Base-by-base conservation (phyloP, 164 flowering plant genomes). In the Stephania yunnanensis region DNA sequence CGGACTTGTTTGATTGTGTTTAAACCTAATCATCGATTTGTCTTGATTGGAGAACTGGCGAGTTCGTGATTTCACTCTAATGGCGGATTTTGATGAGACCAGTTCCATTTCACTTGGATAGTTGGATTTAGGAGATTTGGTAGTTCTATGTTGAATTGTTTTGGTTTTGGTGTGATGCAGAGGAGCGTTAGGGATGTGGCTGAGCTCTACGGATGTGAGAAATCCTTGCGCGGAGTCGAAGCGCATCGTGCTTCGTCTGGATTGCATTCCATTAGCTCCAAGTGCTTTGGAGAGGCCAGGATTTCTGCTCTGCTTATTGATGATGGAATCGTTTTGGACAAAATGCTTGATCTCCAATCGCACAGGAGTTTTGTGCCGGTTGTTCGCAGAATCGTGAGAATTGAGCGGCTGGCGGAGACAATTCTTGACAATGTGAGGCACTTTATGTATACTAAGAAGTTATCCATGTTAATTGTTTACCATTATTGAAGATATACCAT, bases 101-200 rank as follows among this genome's bases (percentile, higher is more conserved):
- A 25, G 25, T 25, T 25, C 25, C 25, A 25, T 25, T 25, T 25
- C 25, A 25, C 25, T 25, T 25, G 25, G 25, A 6, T 46, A 46
- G 7, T 6, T 46, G 50, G 50, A 46, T 46, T 46, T 46, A 6
- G 50, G 50, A 46, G 10, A 46, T 10, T 6, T 25, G 50, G 10
- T 6, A 46, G 50, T 46, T 0, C 1, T 6, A 46, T 46, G 10
- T 10, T 46, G 50, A 46, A 46, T 25, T 6, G 50, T 36, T 13
- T 53, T 5, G 31, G 69, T 15, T 71, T 75, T 65, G n/a, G 30
- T 74, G 7, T 36, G 73, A 58, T 80, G 25, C 88, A 95, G 99
- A 92, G 98, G 80, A 87, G 91, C 76, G 65, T 93, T 82, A 89
- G 85, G 81, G 95, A 95, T 46, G 82, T 95, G 72, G 89, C 92